Conservation (phyloP, 2,329 filamentous ascomycete species). For the Fonsecaea pedrosoi region DNA sequence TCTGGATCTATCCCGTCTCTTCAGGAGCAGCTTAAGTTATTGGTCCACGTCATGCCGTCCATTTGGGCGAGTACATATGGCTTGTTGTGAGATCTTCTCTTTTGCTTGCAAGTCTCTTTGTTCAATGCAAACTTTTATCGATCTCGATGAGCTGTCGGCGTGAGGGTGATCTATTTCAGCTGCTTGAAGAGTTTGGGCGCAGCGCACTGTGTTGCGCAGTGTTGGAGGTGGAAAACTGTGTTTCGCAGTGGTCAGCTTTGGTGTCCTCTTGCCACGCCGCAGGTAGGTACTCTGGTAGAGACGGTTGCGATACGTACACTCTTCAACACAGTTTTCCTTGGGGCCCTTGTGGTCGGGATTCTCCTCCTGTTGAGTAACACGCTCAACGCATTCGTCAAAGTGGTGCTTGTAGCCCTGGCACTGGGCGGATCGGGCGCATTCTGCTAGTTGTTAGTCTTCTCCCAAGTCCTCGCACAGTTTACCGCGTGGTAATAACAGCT, state of each 20-base stretch:
- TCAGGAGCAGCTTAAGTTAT: background rate
- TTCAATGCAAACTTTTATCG: background rate
- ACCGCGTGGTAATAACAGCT: background rate
- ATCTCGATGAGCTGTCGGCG: background rate
- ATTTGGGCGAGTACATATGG: background rate
- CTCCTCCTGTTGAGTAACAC: constrained; percentile 74
- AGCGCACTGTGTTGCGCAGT: constrained; percentile 91
- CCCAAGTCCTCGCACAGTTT: background rate
- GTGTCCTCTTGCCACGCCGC: background rate
- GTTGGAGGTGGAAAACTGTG: constrained; percentile 95
- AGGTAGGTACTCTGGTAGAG: constrained; percentile 3
- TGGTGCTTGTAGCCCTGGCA: constrained; percentile 94
- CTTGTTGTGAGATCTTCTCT: background rate
- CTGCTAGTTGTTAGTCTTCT: constrained; percentile 56
- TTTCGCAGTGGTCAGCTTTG: background rate
- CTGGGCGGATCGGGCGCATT: constrained; percentile 84
- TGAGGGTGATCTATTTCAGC: constrained; percentile 74
- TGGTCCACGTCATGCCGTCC: background rate
- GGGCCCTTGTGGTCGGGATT: constrained; percentile 73
- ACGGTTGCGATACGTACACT: constrained; percentile 75
- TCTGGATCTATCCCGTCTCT: background rate
- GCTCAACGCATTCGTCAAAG: constrained; percentile 97
- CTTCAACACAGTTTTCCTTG: constrained; percentile 97
- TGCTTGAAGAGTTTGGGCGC: constrained; percentile 93
- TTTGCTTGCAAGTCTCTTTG: background rate